Evolutionary conservation across 169 alveolate genomes (phyloP), one percentile per base, ranked within the genome.

Genomic region (Neospora caninum): DNA sequence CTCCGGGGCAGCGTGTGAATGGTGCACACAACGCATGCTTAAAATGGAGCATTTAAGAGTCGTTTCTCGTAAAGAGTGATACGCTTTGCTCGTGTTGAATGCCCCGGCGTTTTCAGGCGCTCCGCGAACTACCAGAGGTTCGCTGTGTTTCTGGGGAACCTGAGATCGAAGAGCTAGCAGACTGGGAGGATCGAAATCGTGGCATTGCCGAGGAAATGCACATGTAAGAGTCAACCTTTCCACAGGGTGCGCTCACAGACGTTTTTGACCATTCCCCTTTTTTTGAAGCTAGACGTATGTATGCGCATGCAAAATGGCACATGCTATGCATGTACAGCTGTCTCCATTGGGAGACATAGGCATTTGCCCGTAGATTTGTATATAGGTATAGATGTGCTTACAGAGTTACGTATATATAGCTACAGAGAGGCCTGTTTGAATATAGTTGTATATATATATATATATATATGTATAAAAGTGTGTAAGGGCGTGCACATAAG

Each of bases 101-200:
- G n/a, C n/a, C n/a, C n/a, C n/a, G 20, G 38, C 54, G 25, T 34
- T 38, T 39, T 49, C 70, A 89, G 93, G 93, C 38, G 13, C 88
- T 89, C 6, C 67, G 43, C 2, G 69, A 39, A 0, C 31, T 89
- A 42, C 93, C 93, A 0, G 83, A 69, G 9, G 54, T 89, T 16
- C 45, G 70, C 69, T 89, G 93, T 49, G 78, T 89, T n/a, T 73
- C 42, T 36, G 93, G 93, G 29, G 82, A 42, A 27, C 93, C 87
- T 18, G 82, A 88, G n/a, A 67, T 89, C 45, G 45, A 43, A 29
- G 88, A 89, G 0, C 53, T 42, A 18, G 93, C 88, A 34, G 88
- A 89, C 27, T 22, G 0, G 29, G 88, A 89, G 78, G 38, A 39
- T 0, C 70, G 69, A 18, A 38, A 31, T 39, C 67, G 88, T 0